These are phyloP conservation scores for Populus euphratica DNA, from an alignment of 345 rosid genomes.

Conservation along the genomic window DNA sequence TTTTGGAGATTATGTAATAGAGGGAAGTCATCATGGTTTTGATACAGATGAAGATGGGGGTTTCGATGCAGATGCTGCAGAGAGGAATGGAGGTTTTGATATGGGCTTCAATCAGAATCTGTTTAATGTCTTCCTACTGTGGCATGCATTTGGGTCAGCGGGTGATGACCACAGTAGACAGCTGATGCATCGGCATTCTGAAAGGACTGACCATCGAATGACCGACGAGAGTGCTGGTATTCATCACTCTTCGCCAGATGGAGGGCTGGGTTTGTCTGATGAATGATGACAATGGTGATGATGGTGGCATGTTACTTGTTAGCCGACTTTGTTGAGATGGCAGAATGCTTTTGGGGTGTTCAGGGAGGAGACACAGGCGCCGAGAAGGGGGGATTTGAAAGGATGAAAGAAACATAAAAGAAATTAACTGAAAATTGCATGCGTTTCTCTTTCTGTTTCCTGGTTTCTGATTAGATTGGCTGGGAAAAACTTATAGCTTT, in stretches of 20 bases:
- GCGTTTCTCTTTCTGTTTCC: slow-evolving; percentile 3
- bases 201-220: slow-evolving; percentile 23
- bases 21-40: slow-evolving; percentile 50
- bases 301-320: slow-evolving; percentile 43
- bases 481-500: slow-evolving; percentile 3
- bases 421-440: slow-evolving; percentile 3
- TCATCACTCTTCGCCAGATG: slow-evolving; percentile 22
- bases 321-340: slow-evolving; percentile 68
- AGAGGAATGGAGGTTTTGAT: slow-evolving; percentile 39
- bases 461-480: slow-evolving; percentile 5
- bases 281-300: slow-evolving; percentile 34
- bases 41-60: slow-evolving; percentile 44
- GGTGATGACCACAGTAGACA: slow-evolving; percentile 47
- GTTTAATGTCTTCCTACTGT: slow-evolving; percentile 59
- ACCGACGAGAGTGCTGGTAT: slow-evolving; percentile 34
- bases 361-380: slow-evolving; percentile 71
- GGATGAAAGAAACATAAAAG: slow-evolving; percentile 12
- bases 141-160: slow-evolving; percentile 73
- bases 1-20: slow-evolving; percentile 78
- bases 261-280: slow-evolving; percentile 40
- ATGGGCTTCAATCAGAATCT: slow-evolving; percentile 56
- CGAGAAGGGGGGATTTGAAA: slow-evolving; percentile 36
- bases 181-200: slow-evolving; percentile 42
- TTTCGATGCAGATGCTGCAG: slow-evolving; percentile 30
- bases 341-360: slow-evolving; percentile 54